Percentiles rank a stretch among this genome's conserved stretches.
Conservation (phyloP, 768 basidiomycete species). For the Chalciporus piperatus region DNA sequence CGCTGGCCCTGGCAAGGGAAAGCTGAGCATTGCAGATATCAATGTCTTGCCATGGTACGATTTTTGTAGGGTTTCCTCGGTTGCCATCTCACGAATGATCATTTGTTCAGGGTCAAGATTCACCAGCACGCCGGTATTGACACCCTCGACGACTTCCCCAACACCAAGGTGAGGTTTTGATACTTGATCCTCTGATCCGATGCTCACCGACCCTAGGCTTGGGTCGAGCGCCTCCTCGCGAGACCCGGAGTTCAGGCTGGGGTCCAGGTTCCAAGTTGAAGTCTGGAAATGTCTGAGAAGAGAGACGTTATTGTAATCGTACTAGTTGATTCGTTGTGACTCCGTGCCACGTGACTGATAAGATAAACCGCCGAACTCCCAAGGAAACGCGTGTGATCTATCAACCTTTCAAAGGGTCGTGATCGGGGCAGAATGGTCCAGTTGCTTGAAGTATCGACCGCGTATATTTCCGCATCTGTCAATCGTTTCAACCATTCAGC, state of each 20-base stretch:
- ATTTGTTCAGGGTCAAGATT: slow-evolving; percentile 49
- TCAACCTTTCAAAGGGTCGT: no score
- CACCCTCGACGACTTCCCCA: slow-evolving; percentile 60
- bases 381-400: no score
- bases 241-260: slow-evolving; percentile 26
- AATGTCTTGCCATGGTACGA: slow-evolving; percentile 63
- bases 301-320: not conserved
- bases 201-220: slow-evolving; percentile 17
- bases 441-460: slow-evolving; percentile 18
- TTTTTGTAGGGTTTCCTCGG: not conserved
- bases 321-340: not conserved
- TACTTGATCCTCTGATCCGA: not conserved
- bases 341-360: slow-evolving; percentile 17
- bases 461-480: slow-evolving; percentile 47
- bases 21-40: slow-evolving; percentile 68
- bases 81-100: not conserved
- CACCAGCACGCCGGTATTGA: slow-evolving; percentile 50
- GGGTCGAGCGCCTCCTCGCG: slow-evolving; percentile 27
- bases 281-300: not conserved
- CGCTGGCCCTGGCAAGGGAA: slow-evolving; percentile 69
- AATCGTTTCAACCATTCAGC: slow-evolving; percentile 46
- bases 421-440: slow-evolving; percentile 11
- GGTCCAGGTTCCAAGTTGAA: slow-evolving; percentile 13
- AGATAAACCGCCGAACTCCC: no score
- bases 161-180: slow-evolving; percentile 44